Evolutionary conservation across 31 red algal species (phyloP), one percentile per base, ranked within the genome.

Genomic region (Asparagopsis taxiformis): DNA sequence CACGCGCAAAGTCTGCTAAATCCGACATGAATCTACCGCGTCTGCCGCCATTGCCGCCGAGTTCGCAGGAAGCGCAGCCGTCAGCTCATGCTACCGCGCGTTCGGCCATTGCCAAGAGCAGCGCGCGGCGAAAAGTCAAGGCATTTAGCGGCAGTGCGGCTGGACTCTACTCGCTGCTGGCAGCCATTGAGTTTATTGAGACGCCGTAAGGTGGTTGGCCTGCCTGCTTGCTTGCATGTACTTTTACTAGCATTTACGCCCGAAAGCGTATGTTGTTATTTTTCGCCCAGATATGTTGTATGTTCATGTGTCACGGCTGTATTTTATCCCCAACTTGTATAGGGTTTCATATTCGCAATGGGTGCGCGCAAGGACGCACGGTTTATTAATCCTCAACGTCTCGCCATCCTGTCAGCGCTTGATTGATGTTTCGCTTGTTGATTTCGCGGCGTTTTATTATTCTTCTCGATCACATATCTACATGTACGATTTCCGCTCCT

Each of bases 141-240:
- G n/a, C n/a, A n/a, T n/a, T n/a, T n/a, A n/a, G n/a, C n/a, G 61
- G 61, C 37, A 53, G 59, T n/a, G 43, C 61, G 36, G 22, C 59
- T 34, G 61, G 74, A 25, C 56, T 72, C 15, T 63, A 72, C 31
- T 72, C 38, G 13, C 49, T 70, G 54, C 66, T 72, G 2, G 66
- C 55, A 21, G 66, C 78, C 17, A 70, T 72, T 3, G 78, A 70
- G 37, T 65, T 79, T 67, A 50, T 67, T 48, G 61, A 65, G 35
- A 67, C 74, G 9, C 52, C 74, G 29, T 66, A 16, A 59, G 2
- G 31, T 15, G 9, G 26, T 39, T 33, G 2, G 11, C 32, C 15
- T 26, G 8, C 22, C 24, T 29, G 58, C 2, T 15, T 1, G 31
- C 20, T 31, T 3, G 23, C 11, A 39, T n/a, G 3, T 33, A 2